Evolutionary conservation across 208 protist genomes (phyloP).

Genomic region (Sergeia podlipaevii): DNA sequence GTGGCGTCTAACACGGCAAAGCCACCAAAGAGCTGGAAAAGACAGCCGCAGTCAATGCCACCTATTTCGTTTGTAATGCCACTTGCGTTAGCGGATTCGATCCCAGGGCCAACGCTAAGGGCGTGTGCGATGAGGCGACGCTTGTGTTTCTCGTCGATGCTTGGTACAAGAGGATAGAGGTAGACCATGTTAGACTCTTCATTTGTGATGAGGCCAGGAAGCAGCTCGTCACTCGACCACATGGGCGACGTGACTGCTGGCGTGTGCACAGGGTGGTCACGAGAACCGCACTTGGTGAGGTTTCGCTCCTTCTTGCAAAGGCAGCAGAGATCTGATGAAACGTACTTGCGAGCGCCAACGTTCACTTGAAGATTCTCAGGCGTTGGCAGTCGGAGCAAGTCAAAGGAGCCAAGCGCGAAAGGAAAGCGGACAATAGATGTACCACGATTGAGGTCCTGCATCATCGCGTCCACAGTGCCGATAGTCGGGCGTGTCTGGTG

Average conservation of each 20-base stretch:
- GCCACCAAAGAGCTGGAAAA: conserved; percentile 76
- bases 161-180: conserved; percentile 44
- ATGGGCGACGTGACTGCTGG: conserved; percentile 46
- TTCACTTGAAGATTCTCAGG: conserved; percentile 37
- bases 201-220: conserved; percentile 31
- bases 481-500: conserved; percentile 52
- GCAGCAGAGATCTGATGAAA: conserved; percentile 33
- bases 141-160: conserved; percentile 31
- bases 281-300: conserved; percentile 23
- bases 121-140: conserved; percentile 29
- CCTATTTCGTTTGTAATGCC: conserved; percentile 3
- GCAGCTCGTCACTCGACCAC: conserved; percentile 50
- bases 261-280: conserved; percentile 35
- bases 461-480: conserved; percentile 26
- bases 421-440: conserved; percentile 67
- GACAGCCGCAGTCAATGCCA: conserved; percentile 21
- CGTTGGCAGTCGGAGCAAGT: conserved; percentile 41
- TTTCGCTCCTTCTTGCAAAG: conserved; percentile 41
- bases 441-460: conserved; percentile 53
- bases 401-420: conserved; percentile 58
- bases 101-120: conserved; percentile 6
- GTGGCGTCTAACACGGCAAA: conserved; percentile 43
- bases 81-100: neutral
- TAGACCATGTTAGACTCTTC: conserved; percentile 34
- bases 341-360: conserved; percentile 40